Percentiles rank a stretch among this genome's conserved stretches.
Evolutionary conservation across 139 green algal species (phyloP).

Genomic region (Haematococcus lacustris): DNA sequence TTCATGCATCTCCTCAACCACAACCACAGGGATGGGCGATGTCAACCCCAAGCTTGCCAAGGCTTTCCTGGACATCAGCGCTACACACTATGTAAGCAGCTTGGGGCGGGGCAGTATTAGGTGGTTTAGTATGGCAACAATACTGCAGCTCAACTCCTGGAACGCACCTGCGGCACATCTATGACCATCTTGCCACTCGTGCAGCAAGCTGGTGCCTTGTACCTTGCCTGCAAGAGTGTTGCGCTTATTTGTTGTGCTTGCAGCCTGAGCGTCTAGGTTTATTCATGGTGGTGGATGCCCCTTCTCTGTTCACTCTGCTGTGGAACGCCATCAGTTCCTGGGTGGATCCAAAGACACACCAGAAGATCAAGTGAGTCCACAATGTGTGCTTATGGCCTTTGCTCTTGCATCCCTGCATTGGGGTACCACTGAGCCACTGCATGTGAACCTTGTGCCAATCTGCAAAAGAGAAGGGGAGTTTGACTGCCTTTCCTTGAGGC

Average conservation of each 20-base stretch:
- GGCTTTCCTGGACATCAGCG: conserved; percentile 61
- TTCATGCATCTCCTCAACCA: background rate
- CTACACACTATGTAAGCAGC: conserved; percentile 65
- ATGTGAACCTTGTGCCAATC: no score
- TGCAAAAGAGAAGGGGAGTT: no score
- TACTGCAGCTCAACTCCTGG: background rate
- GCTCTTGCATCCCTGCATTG: no score
- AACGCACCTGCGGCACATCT: background rate
- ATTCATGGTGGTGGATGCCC: conserved; percentile 63
- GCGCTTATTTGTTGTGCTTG: no score
- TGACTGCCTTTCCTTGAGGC: no score
- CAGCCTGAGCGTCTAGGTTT: conserved; percentile 53
- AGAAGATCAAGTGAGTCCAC: conserved; percentile 48
- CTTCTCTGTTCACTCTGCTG: conserved; percentile 56
- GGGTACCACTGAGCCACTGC: no score
- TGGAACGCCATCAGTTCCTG: conserved; percentile 47
- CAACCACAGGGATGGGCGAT: conserved; percentile 32
- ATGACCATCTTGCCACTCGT: background rate
- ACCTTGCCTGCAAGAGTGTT: no score
- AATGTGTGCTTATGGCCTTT: no score
- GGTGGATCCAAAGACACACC: conserved; percentile 61
- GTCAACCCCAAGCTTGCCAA: conserved; percentile 46
- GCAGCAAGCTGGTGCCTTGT: background rate
- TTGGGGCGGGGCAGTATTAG: background rate
- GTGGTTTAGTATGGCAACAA: background rate